Percentiles rank a stretch among this genome's conserved stretches.
Conservation (phyloP, 768 basidiomycete species). For the Russula virescens region DNA sequence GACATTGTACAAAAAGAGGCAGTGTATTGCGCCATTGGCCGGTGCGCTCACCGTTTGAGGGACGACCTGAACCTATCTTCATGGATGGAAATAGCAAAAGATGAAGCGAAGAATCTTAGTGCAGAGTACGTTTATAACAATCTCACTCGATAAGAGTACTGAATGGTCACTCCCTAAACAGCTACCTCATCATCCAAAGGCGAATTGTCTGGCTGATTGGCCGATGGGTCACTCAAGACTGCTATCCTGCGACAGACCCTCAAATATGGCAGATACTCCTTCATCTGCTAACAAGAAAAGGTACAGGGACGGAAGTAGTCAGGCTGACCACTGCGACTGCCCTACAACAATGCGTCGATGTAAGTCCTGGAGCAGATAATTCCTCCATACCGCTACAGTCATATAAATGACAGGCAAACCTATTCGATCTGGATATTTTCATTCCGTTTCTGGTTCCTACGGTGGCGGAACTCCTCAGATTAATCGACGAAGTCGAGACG, state of each 20-base stretch:
- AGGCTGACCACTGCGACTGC: constrained; percentile 79
- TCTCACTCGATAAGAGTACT: not conserved
- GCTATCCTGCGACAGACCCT: constrained; percentile 51
- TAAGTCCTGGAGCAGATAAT: constrained; percentile 38
- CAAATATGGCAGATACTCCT: constrained; percentile 77
- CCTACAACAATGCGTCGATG: constrained; percentile 78
- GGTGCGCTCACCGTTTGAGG: constrained; percentile 61
- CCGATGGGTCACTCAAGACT: constrained; percentile 74
- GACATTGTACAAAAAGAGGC: constrained; percentile 77
- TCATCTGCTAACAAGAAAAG: constrained; percentile 65
- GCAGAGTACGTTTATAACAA: constrained; percentile 42
- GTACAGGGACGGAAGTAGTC: constrained; percentile 78
- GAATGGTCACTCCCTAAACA: constrained; percentile 30
- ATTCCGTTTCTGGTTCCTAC: constrained; percentile 58
- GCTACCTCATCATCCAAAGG: constrained; percentile 90
- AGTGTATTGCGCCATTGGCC: constrained; percentile 83
- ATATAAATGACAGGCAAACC: constrained; percentile 43
- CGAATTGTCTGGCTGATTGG: constrained; percentile 93
- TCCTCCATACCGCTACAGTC: not conserved
- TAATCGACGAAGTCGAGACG: constrained; percentile 69
- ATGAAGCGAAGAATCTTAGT: constrained; percentile 56
- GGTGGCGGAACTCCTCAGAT: constrained; percentile 58
- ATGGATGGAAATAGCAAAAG: constrained; percentile 56
- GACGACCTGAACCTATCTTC: constrained; percentile 59
- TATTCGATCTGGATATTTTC: constrained; percentile 59